Evolutionary conservation across 2,329 filamentous ascomycete genomes (phyloP), one percentile per base, ranked within the genome.

Genomic region (Sclerotiophoma versabilis): DNA sequence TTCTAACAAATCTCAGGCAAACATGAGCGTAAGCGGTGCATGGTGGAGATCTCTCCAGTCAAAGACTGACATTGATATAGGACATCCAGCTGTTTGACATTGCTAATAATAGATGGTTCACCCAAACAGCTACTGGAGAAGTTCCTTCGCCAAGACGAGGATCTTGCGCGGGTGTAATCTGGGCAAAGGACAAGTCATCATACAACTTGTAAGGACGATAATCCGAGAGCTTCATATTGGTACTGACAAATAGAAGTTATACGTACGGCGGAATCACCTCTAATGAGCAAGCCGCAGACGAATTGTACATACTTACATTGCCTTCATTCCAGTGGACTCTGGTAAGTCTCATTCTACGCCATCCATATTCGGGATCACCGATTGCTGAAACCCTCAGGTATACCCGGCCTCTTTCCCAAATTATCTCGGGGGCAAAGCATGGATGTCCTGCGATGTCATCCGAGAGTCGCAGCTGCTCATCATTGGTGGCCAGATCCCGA

Each of bases 281-380:
- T 1, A 70, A 80, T 20, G 77, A 76, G 0, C 72, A 78, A 10
- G 84, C 83, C n/a, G 85, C 79, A 60, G 82, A 85, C 60, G 84
- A 87, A 69, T 76, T 85, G 52, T 87, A 84, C 62, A 80, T 87
- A 43, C 76, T 87, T 14, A 80, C 80, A 8, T 73, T 87, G 8
- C 85, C 85, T 1, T 80, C 82, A 8, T 88, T 87, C 66, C 81
- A 77, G 5, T 88, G 84, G 84, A 81, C 84, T 53, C 80, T 81
- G 57, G 76, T 63, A 15, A 29, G 58, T 54, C 9, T 23, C 14
- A 11, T 5, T 15, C 15, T 23, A 11, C 4, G 12, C n/a, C 9
- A 20, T 19, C 23, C 11, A 15, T 30, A 15, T 11, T 23, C n/a
- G 11, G 15, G n/a, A 6, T 14, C 7, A 2, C 25, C 14, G 26